A percentile compares a stretch with the other conserved stretches of the same genome.
phyloP scores from a whole-genome alignment of 257 asterid species.

The Gardenia jasminoides region DNA sequence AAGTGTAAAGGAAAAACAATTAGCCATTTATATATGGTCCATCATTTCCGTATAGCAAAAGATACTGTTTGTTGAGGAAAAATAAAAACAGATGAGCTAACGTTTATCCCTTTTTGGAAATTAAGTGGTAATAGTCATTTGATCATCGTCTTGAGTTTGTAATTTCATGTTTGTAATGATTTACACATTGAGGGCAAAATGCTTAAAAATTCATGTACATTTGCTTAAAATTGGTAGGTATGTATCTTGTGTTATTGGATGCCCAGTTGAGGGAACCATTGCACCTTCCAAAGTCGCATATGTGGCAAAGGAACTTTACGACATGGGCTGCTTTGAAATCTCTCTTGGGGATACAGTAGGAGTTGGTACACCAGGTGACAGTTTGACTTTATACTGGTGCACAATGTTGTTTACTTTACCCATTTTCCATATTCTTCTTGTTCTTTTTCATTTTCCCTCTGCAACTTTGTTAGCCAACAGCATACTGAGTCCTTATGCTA shows the following conservation, averaged over 20 bases:
- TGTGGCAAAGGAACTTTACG: conserved; percentile 86
- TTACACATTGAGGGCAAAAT: background rate
- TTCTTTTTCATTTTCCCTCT: background rate
- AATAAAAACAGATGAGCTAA: background rate
- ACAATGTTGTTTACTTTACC: background rate
- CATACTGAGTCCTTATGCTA: too few species aligned
- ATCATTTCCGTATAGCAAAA: background rate
- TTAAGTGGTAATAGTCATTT: background rate
- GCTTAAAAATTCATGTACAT: background rate
- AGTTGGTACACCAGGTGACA: conserved; percentile 81
- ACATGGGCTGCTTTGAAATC: conserved; percentile 94
- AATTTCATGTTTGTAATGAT: background rate
- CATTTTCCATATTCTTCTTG: background rate
- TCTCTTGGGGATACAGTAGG: conserved; percentile 95
- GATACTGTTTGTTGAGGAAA: background rate
- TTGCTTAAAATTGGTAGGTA: conserved; percentile 42
- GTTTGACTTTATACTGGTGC: background rate
- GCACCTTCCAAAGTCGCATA: conserved; percentile 80
- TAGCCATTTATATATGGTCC: background rate
- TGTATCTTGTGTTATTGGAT: conserved; percentile 85
- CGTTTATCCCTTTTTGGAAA: background rate
- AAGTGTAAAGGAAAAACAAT: background rate
- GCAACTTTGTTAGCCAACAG: background rate
- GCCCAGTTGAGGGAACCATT: conserved; percentile 83
- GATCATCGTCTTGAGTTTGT: background rate